Percentiles rank a stretch among this genome's conserved stretches.
phyloP scores from a whole-genome alignment of 2,329 filamentous ascomycete species.

The Verticillium alfalfae region DNA sequence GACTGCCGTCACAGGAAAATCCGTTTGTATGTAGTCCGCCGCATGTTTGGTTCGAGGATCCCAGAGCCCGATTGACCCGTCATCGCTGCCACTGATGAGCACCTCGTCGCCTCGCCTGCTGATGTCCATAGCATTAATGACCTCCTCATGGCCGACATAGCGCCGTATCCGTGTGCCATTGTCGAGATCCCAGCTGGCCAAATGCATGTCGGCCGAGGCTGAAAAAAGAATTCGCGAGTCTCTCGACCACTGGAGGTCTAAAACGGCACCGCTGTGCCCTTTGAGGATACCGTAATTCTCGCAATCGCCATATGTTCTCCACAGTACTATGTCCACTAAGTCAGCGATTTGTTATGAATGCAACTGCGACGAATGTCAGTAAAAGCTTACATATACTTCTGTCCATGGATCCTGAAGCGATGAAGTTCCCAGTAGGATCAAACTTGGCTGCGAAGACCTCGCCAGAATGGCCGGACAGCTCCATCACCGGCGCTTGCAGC shows the following conservation, averaged over 20 bases:
- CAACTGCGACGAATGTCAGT: background rate
- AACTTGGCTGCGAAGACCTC: constrained; percentile 92
- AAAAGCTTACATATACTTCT: constrained; percentile 67
- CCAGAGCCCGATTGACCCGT: constrained; percentile 92
- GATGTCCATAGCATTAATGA: constrained; percentile 89
- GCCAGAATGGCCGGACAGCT: constrained; percentile 74
- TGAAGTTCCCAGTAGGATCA: constrained; percentile 78
- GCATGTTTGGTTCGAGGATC: constrained; percentile 88
- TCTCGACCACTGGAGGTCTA: constrained; percentile 94
- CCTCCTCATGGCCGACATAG: constrained; percentile 88
- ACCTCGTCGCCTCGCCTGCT: constrained; percentile 87
- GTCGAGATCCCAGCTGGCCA: constrained; percentile 93
- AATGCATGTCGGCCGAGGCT: constrained; percentile 85
- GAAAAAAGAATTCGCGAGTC: constrained; percentile 89
- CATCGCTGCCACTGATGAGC: constrained; percentile 85
- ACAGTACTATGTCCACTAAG: constrained; percentile 61
- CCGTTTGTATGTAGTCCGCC: constrained; percentile 80
- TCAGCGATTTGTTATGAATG: constrained; percentile 9
- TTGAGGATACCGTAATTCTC: constrained; percentile 88
- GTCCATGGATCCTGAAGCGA: constrained; percentile 95
- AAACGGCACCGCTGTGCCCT: constrained; percentile 84
- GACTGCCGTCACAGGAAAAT: constrained; percentile 87
- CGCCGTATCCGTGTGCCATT: constrained; percentile 87
- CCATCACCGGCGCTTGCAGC: constrained; percentile 89
- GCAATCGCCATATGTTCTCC: constrained; percentile 87